Percentiles rank a stretch among this genome's conserved stretches.
phyloP scores from a whole-genome alignment of 108 stramenopile species.

The Pseudonitzschia multiseries region DNA sequence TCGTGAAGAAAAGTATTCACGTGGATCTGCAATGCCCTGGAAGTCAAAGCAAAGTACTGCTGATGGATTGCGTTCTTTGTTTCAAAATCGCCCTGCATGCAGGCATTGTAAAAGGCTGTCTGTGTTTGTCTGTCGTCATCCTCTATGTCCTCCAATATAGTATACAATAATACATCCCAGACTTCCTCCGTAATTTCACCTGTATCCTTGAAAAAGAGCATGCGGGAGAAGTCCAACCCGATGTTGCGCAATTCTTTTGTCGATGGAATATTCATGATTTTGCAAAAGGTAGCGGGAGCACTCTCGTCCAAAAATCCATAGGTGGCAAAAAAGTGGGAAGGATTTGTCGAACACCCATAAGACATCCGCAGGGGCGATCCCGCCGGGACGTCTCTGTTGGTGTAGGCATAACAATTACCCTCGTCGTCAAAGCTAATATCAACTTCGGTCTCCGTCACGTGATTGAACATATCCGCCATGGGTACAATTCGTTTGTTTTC shows the following conservation, averaged over 20 bases:
- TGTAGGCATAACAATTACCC: slow-evolving; percentile 43
- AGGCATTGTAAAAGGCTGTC: slow-evolving; percentile 48
- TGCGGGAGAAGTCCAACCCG: slow-evolving; percentile 35
- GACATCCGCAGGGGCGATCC: slow-evolving; percentile 40
- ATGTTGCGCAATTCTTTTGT: slow-evolving; percentile 38
- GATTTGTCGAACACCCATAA: slow-evolving; percentile 60
- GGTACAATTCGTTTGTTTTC: slow-evolving; percentile 40
- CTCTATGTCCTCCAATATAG: slow-evolving; percentile 30
- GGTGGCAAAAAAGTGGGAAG: slow-evolving; percentile 50
- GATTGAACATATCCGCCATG: slow-evolving; percentile 59
- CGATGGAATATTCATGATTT: slow-evolving; percentile 40
- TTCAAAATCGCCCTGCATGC: slow-evolving; percentile 45
- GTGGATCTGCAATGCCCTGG: slow-evolving; percentile 8
- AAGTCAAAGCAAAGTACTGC: slow-evolving; percentile 45
- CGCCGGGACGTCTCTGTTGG: slow-evolving; percentile 41
- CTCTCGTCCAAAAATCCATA: slow-evolving; percentile 59
- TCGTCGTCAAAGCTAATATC: slow-evolving; percentile 45
- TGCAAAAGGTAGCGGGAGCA: slow-evolving; percentile 49
- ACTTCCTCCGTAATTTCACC: slow-evolving; percentile 53
- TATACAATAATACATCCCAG: slow-evolving; percentile 57
- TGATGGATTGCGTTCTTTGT: slow-evolving; percentile 56
- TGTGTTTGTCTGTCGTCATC: slow-evolving; percentile 23
- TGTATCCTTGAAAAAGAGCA: slow-evolving; percentile 57
- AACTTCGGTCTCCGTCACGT: slow-evolving; percentile 40
- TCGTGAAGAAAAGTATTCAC: slow-evolving; percentile 45